Evolutionary conservation across 1,139 yeast species (phyloP).

Genomic region (Lodderomyces orthopsilosis): DNA sequence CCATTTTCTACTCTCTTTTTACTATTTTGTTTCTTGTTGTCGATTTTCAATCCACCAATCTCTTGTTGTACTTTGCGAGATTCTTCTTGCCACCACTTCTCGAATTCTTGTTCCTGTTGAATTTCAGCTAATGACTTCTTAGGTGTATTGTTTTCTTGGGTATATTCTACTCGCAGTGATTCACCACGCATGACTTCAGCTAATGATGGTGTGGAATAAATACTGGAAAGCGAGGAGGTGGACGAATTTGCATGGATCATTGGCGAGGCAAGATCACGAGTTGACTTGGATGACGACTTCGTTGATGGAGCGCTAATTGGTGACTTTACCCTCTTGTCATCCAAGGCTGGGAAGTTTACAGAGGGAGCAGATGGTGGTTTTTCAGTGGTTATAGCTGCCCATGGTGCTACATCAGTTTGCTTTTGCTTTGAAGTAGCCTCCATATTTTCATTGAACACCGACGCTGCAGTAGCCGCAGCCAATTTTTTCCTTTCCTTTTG

Average conservation of each 20-base stretch:
- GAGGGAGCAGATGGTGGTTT: neutral
- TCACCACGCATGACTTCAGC: slow-evolving; percentile 45
- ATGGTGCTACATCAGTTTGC: slow-evolving; percentile 8
- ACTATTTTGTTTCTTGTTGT: slow-evolving; percentile 3
- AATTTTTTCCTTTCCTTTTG: slow-evolving; percentile 52
- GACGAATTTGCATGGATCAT: slow-evolving; percentile 9
- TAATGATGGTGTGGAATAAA: slow-evolving; percentile 24
- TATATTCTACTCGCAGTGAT: slow-evolving; percentile 42
- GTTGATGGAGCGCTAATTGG: neutral
- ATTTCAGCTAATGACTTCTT: slow-evolving; percentile 59
- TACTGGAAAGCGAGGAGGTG: slow-evolving; percentile 11
- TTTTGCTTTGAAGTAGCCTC: neutral
- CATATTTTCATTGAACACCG: neutral
- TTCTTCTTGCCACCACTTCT: slow-evolving; percentile 80
- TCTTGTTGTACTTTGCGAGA: slow-evolving; percentile 55
- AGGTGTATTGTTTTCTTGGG: slow-evolving; percentile 26
- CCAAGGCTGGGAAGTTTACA: slow-evolving; percentile 14
- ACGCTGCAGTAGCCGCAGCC: slow-evolving; percentile 14
- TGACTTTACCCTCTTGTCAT: slow-evolving; percentile 10
- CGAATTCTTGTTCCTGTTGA: slow-evolving; percentile 78
- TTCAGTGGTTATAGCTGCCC: slow-evolving; percentile 6
- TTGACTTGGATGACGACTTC: slow-evolving; percentile 6
- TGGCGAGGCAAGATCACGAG: slow-evolving; percentile 3
- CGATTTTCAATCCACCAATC: slow-evolving; percentile 18
- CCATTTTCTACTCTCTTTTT: neutral